Conservation (phyloP, 169 alveolate species). For the Eimeria mitis region DNA sequence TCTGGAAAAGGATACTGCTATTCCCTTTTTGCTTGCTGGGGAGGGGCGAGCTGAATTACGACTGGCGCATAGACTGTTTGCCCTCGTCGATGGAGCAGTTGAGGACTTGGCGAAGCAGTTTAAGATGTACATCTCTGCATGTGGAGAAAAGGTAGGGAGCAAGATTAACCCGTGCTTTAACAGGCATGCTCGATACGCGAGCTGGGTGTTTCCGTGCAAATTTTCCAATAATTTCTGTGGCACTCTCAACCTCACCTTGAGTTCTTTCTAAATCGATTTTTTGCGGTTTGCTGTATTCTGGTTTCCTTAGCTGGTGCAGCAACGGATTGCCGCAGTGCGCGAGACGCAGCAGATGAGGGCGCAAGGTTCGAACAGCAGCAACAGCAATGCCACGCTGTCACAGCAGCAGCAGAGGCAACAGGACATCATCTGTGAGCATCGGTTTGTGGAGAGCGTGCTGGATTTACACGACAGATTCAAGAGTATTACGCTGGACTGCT, state of each 20-base stretch:
- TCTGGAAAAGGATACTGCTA: slow-evolving; percentile 80
- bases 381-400: slow-evolving; percentile 53
- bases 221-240: background rate
- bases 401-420: slow-evolving; percentile 72
- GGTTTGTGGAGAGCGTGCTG: slow-evolving; percentile 78
- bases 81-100: slow-evolving; percentile 83
- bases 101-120: slow-evolving; percentile 82
- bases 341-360: slow-evolving; percentile 80
- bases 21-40: slow-evolving; percentile 72
- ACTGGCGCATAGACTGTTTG: slow-evolving; percentile 82
- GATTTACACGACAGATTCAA: slow-evolving; percentile 77
- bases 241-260: background rate
- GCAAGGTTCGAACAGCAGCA: slow-evolving; percentile 65
- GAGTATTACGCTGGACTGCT: slow-evolving; percentile 76
- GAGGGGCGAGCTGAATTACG: slow-evolving; percentile 79
- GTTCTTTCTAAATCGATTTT: too few species aligned
- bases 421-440: slow-evolving; percentile 59
- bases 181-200: background rate
- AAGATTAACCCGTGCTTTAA: background rate
- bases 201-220: background rate
- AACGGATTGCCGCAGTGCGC: slow-evolving; percentile 52
- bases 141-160: slow-evolving; percentile 80
- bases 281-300: slow-evolving; percentile 14
- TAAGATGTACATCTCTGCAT: slow-evolving; percentile 80
- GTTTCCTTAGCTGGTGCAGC: slow-evolving; percentile 39